A percentile compares a stretch with the other conserved stretches of the same genome.
Evolutionary conservation across 2,329 filamentous ascomycete genomes (phyloP).

Genomic region (Cytospora leucostoma): DNA sequence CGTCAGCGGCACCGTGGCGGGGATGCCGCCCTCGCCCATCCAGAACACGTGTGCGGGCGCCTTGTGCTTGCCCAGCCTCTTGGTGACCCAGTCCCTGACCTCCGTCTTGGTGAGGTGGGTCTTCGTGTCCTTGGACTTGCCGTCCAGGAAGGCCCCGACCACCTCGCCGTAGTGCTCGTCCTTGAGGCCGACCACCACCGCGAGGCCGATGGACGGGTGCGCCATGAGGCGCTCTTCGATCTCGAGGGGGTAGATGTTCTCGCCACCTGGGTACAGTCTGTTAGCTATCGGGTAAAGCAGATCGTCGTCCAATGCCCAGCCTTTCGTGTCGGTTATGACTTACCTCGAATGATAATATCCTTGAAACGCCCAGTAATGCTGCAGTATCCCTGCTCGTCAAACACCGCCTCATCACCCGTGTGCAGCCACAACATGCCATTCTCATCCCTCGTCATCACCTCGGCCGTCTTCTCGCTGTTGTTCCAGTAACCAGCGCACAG

Average conservation of each 20-base stretch:
- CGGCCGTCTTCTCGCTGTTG: constrained; percentile 72
- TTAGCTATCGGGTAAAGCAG: background rate
- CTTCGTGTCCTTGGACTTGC: constrained; percentile 35
- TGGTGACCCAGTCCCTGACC: constrained; percentile 63
- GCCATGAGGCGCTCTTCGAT: constrained; percentile 72
- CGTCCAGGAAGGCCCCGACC: constrained; percentile 64
- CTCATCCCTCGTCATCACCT: constrained; percentile 56
- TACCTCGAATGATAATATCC: constrained; percentile 75
- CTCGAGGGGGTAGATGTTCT: constrained; percentile 74
- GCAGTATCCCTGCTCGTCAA: constrained; percentile 69
- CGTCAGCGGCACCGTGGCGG: constrained; percentile 61
- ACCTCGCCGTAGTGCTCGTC: constrained; percentile 74
- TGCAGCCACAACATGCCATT: constrained; percentile 61
- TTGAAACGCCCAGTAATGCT: constrained; percentile 75
- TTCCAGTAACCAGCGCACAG: constrained; percentile 68
- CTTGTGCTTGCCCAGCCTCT: constrained; percentile 66
- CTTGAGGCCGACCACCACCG: constrained; percentile 69
- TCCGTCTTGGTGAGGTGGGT: constrained; percentile 51
- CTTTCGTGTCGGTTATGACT: constrained; percentile 24
- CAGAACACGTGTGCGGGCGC: constrained; percentile 75
- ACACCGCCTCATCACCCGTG: constrained; percentile 70
- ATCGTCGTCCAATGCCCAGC: constrained; percentile 25
- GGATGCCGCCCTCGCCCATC: constrained; percentile 64
- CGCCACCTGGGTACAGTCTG: constrained; percentile 52
- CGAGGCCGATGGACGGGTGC: constrained; percentile 63